Conservation (phyloP, 108 stramenopile genomes). For the Schizochytrium sp. region DNA sequence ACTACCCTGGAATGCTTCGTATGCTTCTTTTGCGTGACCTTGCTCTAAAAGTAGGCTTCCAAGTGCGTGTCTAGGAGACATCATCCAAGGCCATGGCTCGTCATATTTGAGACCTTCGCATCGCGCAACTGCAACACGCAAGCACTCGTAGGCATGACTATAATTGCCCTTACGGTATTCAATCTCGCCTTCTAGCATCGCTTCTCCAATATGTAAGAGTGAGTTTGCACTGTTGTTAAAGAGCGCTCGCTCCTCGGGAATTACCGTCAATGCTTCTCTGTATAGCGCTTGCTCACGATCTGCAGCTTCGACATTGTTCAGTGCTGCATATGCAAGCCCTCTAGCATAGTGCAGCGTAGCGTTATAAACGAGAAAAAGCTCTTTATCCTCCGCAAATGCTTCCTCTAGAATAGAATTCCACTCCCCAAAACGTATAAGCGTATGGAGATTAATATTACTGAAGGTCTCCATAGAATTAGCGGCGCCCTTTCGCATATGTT, state of each 20-base stretch:
- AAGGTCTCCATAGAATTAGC: background rate
- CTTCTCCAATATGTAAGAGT: background rate
- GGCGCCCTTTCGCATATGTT: background rate
- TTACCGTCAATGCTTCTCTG: no score
- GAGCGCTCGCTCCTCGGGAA: slow-evolving; percentile 10
- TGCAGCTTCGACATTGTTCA: background rate
- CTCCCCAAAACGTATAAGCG: slow-evolving; percentile 6
- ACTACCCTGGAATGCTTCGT: background rate
- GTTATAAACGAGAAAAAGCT: slow-evolving; percentile 10
- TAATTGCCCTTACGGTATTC: slow-evolving; percentile 24
- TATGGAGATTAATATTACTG: background rate
- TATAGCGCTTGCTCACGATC: background rate
- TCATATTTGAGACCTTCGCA: background rate
- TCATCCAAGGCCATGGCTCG: slow-evolving; percentile 48
- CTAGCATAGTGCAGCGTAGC: slow-evolving; percentile 20
- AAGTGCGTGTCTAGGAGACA: slow-evolving; percentile 22
- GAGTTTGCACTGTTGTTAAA: slow-evolving; percentile 45
- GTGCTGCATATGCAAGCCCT: background rate
- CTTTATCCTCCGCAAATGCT: background rate
- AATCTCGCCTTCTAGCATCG: slow-evolving; percentile 23
- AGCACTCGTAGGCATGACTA: background rate
- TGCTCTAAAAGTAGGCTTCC: slow-evolving; percentile 26
- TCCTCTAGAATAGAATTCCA: slow-evolving; percentile 31
- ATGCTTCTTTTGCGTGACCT: background rate
- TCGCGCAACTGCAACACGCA: slow-evolving; percentile 23